phyloP scores from a whole-genome alignment of 2,329 filamentous ascomycete species.

The Fusarium agapanthi region DNA sequence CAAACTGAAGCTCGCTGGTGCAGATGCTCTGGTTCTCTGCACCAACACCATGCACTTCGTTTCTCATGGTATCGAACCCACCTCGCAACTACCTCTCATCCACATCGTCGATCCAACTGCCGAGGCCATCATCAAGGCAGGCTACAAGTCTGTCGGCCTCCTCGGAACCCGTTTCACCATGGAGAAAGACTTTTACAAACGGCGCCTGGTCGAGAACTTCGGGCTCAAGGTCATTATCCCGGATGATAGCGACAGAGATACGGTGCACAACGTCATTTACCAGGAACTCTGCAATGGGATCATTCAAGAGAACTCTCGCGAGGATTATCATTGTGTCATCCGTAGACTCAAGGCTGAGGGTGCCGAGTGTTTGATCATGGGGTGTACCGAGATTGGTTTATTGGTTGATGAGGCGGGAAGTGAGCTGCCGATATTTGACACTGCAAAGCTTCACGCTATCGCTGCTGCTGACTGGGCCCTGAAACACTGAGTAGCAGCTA shows the following conservation, averaged over 20 bases:
- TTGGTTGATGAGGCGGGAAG: constrained; percentile 18
- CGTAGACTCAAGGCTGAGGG: constrained; percentile 11
- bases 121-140: constrained; percentile 11
- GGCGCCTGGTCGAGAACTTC: constrained; percentile 11
- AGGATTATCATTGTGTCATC: constrained; percentile 21
- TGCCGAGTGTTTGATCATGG: constrained; percentile 38
- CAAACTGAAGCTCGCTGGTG: constrained; percentile 29
- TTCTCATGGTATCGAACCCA: constrained; percentile 6
- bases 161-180: constrained; percentile 40
- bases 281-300: constrained; percentile 35
- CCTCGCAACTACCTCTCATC: constrained; percentile 29
- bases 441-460: constrained; percentile 32
- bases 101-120: constrained; percentile 41
- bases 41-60: constrained; percentile 42
- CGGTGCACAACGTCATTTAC: constrained; percentile 35
- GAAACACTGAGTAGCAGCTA: background rate
- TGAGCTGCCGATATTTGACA: constrained; percentile 38
- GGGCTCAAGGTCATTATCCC: constrained; percentile 24
- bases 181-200: constrained; percentile 39
- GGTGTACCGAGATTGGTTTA: constrained; percentile 40
- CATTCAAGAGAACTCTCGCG: constrained; percentile 17
- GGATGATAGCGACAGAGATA: background rate
- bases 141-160: constrained; percentile 22
- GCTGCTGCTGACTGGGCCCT: constrained; percentile 41
- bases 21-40: constrained; percentile 37